Percentiles rank a stretch among this genome's conserved stretches.
Conservation (phyloP, 345 rosid genomes). For the Ceriops decandra region DNA sequence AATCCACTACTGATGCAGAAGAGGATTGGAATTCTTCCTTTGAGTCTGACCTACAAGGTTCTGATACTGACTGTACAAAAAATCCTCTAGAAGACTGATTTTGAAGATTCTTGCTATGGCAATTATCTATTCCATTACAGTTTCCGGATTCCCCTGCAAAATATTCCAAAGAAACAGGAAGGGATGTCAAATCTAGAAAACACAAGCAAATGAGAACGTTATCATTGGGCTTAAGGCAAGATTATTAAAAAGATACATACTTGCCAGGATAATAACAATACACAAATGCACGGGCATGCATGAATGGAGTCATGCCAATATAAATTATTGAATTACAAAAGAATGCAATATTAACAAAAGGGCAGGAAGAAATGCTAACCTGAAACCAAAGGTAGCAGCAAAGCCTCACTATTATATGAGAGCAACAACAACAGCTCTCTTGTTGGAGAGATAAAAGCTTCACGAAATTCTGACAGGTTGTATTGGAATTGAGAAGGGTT, state of each 20-base stretch:
- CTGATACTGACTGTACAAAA: conserved; percentile 6
- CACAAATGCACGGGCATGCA: background rate
- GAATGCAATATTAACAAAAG: conserved; percentile 3
- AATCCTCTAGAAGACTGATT: conserved; percentile 35
- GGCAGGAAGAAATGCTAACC: conserved; percentile 37
- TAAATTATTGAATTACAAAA: background rate
- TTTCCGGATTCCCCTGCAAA: conserved; percentile 41
- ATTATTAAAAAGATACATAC: conserved; percentile 5
- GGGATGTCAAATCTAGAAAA: conserved; percentile 5
- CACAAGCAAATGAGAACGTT: conserved; percentile 11
- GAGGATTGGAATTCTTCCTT: conserved; percentile 39
- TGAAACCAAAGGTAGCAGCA: conserved; percentile 63
- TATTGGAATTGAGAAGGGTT: conserved; percentile 48
- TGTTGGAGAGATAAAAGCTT: conserved; percentile 88
- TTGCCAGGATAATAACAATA: background rate
- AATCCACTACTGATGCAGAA: conserved; percentile 51
- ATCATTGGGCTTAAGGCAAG: background rate
- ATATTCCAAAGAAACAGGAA: conserved; percentile 9
- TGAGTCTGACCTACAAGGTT: conserved; percentile 41
- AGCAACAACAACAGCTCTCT: conserved; percentile 61
- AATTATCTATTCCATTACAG: conserved; percentile 28
- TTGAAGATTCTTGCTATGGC: conserved; percentile 28
- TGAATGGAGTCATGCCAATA: background rate
- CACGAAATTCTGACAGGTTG: conserved; percentile 71
- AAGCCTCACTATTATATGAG: conserved; percentile 64